Conservation (phyloP, 768 basidiomycete species). For the Xerocomus spinulosus region DNA sequence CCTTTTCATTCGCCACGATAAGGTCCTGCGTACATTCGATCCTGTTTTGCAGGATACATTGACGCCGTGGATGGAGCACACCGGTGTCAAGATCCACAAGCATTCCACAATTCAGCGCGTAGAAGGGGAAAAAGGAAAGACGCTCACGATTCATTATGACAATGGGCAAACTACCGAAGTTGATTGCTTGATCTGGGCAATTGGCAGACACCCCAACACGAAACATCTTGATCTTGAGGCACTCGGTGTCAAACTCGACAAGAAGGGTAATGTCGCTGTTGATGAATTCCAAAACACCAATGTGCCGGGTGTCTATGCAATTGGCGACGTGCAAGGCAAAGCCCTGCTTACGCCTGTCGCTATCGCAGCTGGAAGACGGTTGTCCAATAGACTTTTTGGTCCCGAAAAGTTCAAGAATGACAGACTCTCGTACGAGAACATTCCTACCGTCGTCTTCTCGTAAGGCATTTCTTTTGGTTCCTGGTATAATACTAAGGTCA, state of each 20-base stretch:
- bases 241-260: slow-evolving; percentile 67
- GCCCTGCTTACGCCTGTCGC: slow-evolving; percentile 94
- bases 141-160: slow-evolving; percentile 72
- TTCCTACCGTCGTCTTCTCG: slow-evolving; percentile 97
- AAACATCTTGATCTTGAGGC: slow-evolving; percentile 72
- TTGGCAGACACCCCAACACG: slow-evolving; percentile 83
- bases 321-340: slow-evolving; percentile 94
- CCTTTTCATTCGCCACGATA: slow-evolving; percentile 84
- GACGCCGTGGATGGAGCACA: slow-evolving; percentile 90
- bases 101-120: slow-evolving; percentile 69
- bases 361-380: slow-evolving; percentile 88
- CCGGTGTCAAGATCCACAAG: slow-evolving; percentile 87
- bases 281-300: slow-evolving; percentile 88
- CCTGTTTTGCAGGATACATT: slow-evolving; percentile 77
- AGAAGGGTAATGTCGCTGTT: slow-evolving; percentile 80
- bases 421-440: slow-evolving; percentile 84
- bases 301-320: slow-evolving; percentile 66
- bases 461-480: slow-evolving; percentile 39
- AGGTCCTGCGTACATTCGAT: slow-evolving; percentile 91
- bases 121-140: slow-evolving; percentile 66
- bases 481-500: slow-evolving; percentile 3
- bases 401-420: slow-evolving; percentile 80
- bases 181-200: slow-evolving; percentile 89
- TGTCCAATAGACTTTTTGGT: slow-evolving; percentile 89
- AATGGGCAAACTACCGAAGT: slow-evolving; percentile 76